Conservation (phyloP, 192 early-diverging fungal genomes). For the Dispira simplex region DNA sequence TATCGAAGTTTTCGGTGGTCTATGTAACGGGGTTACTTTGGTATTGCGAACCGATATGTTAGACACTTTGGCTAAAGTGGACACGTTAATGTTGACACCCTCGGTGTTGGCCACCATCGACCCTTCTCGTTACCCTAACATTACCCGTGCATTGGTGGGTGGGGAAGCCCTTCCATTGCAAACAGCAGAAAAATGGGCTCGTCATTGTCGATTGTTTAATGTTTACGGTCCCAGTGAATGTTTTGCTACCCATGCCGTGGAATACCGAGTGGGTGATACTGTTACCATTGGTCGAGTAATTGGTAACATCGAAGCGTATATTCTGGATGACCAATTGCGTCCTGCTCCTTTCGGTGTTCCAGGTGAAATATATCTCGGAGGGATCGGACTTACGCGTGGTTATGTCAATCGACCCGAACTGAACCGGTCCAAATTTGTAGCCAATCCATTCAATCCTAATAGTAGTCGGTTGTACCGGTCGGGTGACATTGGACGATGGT, state of each 20-base stretch:
- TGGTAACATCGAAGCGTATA: conserved; percentile 14
- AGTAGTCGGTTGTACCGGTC: not conserved
- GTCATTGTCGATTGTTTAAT: not conserved
- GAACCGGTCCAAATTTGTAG: not conserved
- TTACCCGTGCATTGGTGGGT: not conserved
- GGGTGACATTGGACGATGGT: not conserved
- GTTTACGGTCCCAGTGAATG: not conserved
- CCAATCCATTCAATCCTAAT: not conserved
- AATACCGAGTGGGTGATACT: not conserved
- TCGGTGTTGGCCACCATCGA: not conserved
- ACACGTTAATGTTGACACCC: not conserved
- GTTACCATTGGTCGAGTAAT: conserved; percentile 17
- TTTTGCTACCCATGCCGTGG: not conserved
- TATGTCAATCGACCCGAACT: no score
- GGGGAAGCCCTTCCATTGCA: not conserved
- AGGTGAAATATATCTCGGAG: conserved; percentile 18
- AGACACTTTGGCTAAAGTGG: no score
- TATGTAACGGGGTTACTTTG: not conserved
- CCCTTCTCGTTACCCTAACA: not conserved
- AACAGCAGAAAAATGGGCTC: not conserved
- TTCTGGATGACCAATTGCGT: conserved; percentile 12
- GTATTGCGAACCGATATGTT: not conserved
- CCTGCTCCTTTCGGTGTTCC: conserved; percentile 18
- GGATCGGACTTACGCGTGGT: no score
- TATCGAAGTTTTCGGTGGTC: not conserved